Conservation (phyloP, 306 rosid species). For the Canavalia ensiformis region DNA sequence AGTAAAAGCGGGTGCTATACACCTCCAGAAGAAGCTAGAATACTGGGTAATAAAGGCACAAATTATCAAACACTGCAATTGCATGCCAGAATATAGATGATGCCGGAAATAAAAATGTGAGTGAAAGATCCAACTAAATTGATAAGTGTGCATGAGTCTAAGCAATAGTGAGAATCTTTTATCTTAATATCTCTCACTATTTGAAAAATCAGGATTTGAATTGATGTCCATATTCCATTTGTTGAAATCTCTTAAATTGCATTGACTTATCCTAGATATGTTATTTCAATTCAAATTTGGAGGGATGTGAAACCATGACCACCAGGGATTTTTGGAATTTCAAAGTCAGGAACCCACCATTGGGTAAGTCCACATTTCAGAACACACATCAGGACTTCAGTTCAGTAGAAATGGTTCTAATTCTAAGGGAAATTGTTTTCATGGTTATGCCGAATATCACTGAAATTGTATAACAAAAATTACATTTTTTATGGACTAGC, state of each 20-base stretch:
- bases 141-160: background rate
- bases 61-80: constrained; percentile 21
- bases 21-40: constrained; percentile 23
- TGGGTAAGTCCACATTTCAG: constrained; percentile 7
- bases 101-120: constrained; percentile 18
- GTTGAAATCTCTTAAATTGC: background rate
- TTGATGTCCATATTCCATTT: background rate
- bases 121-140: background rate
- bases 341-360: background rate
- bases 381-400: background rate
- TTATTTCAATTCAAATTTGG: background rate
- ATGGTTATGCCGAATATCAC: background rate
- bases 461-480: background rate
- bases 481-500: constrained; percentile 7
- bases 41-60: constrained; percentile 10
- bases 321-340: background rate
- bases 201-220: background rate
- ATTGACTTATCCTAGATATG: background rate
- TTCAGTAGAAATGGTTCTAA: background rate
- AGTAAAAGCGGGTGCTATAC: background rate
- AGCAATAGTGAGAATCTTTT: constrained; percentile 4
- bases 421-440: constrained; percentile 10
- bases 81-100: background rate
- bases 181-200: background rate
- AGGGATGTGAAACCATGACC: constrained; percentile 21